Conservation (phyloP, 2,329 filamentous ascomycete genomes). For the Orbilia oligospora region DNA sequence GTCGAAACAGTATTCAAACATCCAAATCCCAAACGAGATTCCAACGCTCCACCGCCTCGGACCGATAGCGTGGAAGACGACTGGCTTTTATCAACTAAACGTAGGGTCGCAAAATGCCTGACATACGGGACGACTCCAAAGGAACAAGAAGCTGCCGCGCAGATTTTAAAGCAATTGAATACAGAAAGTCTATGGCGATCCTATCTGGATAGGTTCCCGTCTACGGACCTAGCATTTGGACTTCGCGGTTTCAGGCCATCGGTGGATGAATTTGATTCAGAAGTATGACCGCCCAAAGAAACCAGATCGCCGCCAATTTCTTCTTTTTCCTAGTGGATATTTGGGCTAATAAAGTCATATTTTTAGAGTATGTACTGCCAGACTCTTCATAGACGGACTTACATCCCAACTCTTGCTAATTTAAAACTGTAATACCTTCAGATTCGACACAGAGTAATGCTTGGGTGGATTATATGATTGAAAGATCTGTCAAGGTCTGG, state of each 20-base stretch:
- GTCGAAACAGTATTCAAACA: slow-evolving; percentile 1
- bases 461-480: slow-evolving; percentile 16
- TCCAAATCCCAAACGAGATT: slow-evolving; percentile 20
- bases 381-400: no score
- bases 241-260: slow-evolving; percentile 3
- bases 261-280: neutral
- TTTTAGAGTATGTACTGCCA: neutral
- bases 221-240: slow-evolving; percentile 16
- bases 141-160: slow-evolving; percentile 21
- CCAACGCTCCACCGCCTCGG: slow-evolving; percentile 10
- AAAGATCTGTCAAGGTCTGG: slow-evolving; percentile 19
- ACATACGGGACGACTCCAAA: slow-evolving; percentile 18
- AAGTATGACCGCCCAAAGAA: slow-evolving; percentile 17
- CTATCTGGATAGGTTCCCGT: neutral
- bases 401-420: neutral
- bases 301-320: neutral
- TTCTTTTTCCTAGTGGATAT: neutral
- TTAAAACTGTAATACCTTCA: neutral
- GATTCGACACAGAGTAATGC: slow-evolving; percentile 9
- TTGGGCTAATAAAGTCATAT: neutral
- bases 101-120: slow-evolving; percentile 16
- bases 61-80: neutral
- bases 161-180: slow-evolving; percentile 33
- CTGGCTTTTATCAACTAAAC: slow-evolving; percentile 10
- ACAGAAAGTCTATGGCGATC: slow-evolving; percentile 1